These are phyloP conservation scores for Stephanodiscus triporus DNA, from an alignment of 108 stramenopile species.

Conservation along the genomic window DNA sequence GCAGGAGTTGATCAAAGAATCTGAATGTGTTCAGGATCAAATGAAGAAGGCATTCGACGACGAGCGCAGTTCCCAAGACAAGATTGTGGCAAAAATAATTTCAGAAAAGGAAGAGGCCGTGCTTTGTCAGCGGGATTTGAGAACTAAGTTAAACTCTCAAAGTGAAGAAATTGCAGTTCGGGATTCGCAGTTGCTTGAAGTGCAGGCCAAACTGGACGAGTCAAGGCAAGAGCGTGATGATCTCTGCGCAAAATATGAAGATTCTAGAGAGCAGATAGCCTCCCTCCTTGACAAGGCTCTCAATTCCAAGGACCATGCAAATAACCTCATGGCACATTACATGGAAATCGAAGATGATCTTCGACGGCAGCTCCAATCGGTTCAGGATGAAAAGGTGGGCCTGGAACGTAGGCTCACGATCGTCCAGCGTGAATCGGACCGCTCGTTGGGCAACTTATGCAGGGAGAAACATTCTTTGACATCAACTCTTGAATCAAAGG, in stretches of 20 bases:
- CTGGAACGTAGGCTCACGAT: slow-evolving; percentile 22
- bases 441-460: slow-evolving; percentile 26
- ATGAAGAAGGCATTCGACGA: slow-evolving; percentile 9
- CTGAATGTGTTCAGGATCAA: slow-evolving; percentile 6
- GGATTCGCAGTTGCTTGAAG: slow-evolving; percentile 12
- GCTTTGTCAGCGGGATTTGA: slow-evolving; percentile 2
- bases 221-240: slow-evolving; percentile 12
- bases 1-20: background rate
- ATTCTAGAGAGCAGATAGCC: slow-evolving; percentile 9
- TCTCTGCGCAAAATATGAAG: slow-evolving; percentile 10
- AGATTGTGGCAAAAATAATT: slow-evolving; percentile 12
- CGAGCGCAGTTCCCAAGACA: slow-evolving; percentile 22
- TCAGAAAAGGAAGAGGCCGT: slow-evolving; percentile 16
- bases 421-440: slow-evolving; percentile 24
- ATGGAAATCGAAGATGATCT: slow-evolving; percentile 55
- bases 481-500: slow-evolving; percentile 16
- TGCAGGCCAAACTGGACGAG: slow-evolving; percentile 5
- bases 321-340: slow-evolving; percentile 32
- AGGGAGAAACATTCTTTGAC: slow-evolving; percentile 36
- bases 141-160: background rate
- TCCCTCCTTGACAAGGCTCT: slow-evolving; percentile 6
- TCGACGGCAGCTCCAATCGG: slow-evolving; percentile 29
- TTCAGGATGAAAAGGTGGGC: slow-evolving; percentile 33
- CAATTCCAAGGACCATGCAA: slow-evolving; percentile 4
- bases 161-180: slow-evolving; percentile 11